Evolutionary conservation across 2,329 filamentous ascomycete species (phyloP).

Genomic region (Exophiala sp.): DNA sequence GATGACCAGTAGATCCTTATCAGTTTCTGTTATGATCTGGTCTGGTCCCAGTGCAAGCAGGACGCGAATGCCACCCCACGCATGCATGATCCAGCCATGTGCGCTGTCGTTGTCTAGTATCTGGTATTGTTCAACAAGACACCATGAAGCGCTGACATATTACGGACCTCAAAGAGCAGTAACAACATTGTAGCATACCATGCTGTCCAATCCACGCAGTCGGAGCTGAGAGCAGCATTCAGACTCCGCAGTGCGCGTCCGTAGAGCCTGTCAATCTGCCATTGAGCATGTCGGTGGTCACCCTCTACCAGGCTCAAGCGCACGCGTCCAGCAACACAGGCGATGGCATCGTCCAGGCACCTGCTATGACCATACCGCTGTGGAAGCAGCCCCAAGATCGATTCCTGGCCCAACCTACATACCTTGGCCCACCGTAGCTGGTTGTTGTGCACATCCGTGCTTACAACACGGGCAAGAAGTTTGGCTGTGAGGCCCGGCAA

Average conservation of each 20-base stretch:
- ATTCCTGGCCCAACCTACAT: constrained; percentile 4
- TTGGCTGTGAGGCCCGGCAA: constrained; percentile 10
- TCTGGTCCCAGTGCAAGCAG: constrained; percentile 8
- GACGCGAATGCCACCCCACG: constrained; percentile 10
- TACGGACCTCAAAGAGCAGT: constrained; percentile 11
- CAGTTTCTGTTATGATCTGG: constrained; percentile 10
- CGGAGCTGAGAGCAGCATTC: constrained; percentile 4
- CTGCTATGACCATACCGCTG: constrained; percentile 15
- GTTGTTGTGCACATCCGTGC: constrained; percentile 6
- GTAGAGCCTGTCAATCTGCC: constrained; percentile 10
- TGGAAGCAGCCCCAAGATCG: constrained; percentile 8
- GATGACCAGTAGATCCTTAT: constrained; percentile 11
- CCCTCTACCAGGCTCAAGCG: constrained; percentile 4
- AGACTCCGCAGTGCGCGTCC: constrained; percentile 10
- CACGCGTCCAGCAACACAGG: constrained; percentile 10
- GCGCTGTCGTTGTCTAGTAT: constrained; percentile 10
- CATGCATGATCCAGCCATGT: constrained; percentile 12
- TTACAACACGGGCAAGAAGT: constrained; percentile 7
- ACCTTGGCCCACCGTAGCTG: constrained; percentile 13
- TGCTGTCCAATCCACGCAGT: constrained; percentile 12
- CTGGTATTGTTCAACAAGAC: constrained; percentile 6
- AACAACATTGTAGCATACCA: constrained; percentile 17
- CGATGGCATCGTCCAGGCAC: constrained; percentile 17
- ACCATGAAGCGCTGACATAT: not conserved
- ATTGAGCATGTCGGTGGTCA: not conserved